A percentile compares a stretch with the other conserved stretches of the same genome.
Conservation (phyloP, 208 protist genomes). For the Borovskyia barvae region DNA sequence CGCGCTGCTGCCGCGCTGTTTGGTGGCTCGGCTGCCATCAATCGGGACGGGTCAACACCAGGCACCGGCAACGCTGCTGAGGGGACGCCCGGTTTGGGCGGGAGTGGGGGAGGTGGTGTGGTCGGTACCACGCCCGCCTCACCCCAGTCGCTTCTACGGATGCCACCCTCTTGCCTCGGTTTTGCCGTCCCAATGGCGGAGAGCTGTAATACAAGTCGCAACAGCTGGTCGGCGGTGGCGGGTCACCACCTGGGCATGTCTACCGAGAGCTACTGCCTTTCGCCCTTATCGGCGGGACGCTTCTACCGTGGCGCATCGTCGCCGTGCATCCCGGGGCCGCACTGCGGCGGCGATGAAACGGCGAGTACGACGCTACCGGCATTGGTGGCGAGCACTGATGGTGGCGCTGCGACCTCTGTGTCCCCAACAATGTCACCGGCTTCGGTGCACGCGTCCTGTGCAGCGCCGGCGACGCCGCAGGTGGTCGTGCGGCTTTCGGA, state of each 20-base stretch:
- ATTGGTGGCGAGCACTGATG: no score
- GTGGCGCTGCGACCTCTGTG: neutral
- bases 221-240: neutral
- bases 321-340: no score
- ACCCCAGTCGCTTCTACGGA: constrained; percentile 6
- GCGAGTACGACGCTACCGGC: no score
- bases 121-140: constrained; percentile 1
- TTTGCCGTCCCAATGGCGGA: neutral
- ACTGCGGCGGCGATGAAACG: no score
- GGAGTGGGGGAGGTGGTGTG: neutral
- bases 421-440: neutral
- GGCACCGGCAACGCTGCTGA: neutral
- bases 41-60: neutral
- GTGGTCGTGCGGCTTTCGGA: constrained; percentile 29
- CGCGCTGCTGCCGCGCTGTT: constrained; percentile 31
- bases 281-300: constrained; percentile 15
- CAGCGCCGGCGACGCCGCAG: constrained; percentile 7
- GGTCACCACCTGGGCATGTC: neutral
- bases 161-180: constrained; percentile 10
- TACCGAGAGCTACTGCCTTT: constrained; percentile 21
- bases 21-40: constrained; percentile 23
- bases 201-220: constrained; percentile 1
- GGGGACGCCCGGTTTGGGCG: neutral
- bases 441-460: constrained; percentile 2
- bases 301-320: constrained; percentile 19